These are phyloP conservation scores for Penicillium glabrum DNA, from an alignment of 2,329 filamentous ascomycete genomes.

Conservation along the genomic window DNA sequence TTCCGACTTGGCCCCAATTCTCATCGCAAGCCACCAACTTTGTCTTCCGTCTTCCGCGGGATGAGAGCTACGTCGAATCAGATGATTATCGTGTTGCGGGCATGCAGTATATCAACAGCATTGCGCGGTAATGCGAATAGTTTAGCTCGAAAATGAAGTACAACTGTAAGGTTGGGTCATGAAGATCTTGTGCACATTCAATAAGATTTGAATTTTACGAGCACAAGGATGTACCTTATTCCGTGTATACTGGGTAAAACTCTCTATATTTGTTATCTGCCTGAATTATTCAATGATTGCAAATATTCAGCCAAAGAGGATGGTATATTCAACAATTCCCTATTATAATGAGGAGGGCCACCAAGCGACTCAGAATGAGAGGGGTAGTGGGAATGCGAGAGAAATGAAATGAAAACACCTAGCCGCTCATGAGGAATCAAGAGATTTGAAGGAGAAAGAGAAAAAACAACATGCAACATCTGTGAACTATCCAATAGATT, in stretches of 20 bases:
- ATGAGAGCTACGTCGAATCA: slow-evolving; percentile 26
- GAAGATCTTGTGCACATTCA: too few relatives aligned
- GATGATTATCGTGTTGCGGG: slow-evolving; percentile 29
- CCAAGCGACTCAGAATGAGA: not conserved
- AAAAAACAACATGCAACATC: slow-evolving; percentile 10
- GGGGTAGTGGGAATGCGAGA: not conserved
- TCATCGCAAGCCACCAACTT: slow-evolving; percentile 21
- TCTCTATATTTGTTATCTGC: not conserved
- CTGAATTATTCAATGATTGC: not conserved
- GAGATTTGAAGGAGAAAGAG: slow-evolving; percentile 4
- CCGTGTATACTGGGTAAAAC: too few relatives aligned
- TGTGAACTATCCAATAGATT: slow-evolving; percentile 6
- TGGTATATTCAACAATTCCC: not conserved
- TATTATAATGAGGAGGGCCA: not conserved
- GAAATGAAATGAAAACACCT: slow-evolving; percentile 12
- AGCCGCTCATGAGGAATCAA: slow-evolving; percentile 14
- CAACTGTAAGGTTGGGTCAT: too few relatives aligned
- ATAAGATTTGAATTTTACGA: too few relatives aligned
- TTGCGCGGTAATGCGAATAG: slow-evolving; percentile 16
- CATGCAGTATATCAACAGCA: slow-evolving; percentile 29
- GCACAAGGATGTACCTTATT: too few relatives aligned
- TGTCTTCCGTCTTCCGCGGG: slow-evolving; percentile 28
- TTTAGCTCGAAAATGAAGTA: not conserved
- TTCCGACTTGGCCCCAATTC: slow-evolving; percentile 27
- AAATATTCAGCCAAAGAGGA: not conserved